Evolutionary conservation across 371 early-diverging fungal genomes (phyloP).

Genomic region (Zancudomyces culisetae): DNA sequence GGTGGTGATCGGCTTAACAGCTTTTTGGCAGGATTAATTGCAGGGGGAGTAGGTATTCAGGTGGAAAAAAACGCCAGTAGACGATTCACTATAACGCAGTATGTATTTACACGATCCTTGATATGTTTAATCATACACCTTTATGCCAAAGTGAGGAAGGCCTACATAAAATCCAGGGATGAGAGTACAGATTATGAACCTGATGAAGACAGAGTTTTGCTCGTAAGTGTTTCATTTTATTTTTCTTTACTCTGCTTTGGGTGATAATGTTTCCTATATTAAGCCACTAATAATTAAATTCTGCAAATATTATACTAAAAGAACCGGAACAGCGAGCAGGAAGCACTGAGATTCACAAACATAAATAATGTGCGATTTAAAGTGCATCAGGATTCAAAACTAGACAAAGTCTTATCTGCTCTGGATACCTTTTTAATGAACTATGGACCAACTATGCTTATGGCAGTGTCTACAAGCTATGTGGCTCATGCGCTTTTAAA

Average conservation of each 20-base stretch:
- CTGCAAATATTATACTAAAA: too few species aligned
- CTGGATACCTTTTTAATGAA: neutral
- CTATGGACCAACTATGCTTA: conserved; percentile 10
- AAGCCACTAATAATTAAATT: too few species aligned
- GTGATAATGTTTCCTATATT: too few species aligned
- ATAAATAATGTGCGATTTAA: too few species aligned
- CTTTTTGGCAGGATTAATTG: conserved; percentile 56
- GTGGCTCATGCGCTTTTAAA: conserved; percentile 5
- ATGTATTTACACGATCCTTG: conserved; percentile 50
- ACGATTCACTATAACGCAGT: conserved; percentile 55
- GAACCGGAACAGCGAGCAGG: too few species aligned
- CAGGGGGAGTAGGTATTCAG: conserved; percentile 39
- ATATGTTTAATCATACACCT: neutral
- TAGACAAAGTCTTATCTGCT: too few species aligned
- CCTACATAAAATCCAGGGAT: neutral
- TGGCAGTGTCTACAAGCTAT: conserved; percentile 6
- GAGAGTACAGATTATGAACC: too few species aligned
- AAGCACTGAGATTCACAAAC: too few species aligned
- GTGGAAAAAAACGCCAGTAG: conserved; percentile 49
- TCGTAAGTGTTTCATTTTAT: too few species aligned
- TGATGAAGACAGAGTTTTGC: too few species aligned
- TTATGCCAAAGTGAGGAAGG: neutral
- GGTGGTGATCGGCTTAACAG: conserved; percentile 45
- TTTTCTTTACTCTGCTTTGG: too few species aligned
- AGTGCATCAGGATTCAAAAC: too few species aligned